Evolutionary conservation across 2,329 filamentous ascomycete genomes (phyloP), one percentile per base, ranked within the genome.

Genomic region (Aspergillus texensis): DNA sequence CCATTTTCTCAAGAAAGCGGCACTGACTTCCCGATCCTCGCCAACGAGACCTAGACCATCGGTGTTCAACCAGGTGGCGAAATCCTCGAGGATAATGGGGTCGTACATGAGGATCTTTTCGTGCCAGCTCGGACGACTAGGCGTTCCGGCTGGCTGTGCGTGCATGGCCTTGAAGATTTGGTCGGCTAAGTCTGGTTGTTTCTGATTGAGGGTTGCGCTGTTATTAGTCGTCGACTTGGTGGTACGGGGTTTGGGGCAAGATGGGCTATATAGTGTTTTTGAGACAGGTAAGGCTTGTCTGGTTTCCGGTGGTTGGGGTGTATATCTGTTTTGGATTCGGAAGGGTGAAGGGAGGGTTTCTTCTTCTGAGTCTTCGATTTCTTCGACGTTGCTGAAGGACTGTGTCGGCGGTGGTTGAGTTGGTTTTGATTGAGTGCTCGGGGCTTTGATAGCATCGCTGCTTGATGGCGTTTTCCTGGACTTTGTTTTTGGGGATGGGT

Each of bases 31-130:
- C 10, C 83, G 84, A 67, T 92, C 89, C 70, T 86, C 90, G 0
- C 88, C 88, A 0, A 88, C 84, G 4, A 82, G 81, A 14, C 83
- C 84, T 52, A 94, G 78, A 28, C 88, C 86, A 14, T 90, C 90
- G 4, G 84, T 84, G 69, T 97, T 97, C 19, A 98, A 79, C 91
- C 93, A 98, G 0, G 81, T 79, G 0, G 94, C 86, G 16, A 99
- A 81, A 68, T 97, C 93, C 77, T 98, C 94, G 0, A 97, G 78
- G 1, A 95, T 84, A 50, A 99, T 90, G 0, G 94, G 93, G 71
- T 98, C 94, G 74, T 96, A 98, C 75, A 98, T 87, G 6, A 98
- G 82, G 54, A 99, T 97, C 79, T 93, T 96, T 78, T 98, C 93
- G 70, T 96, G 85, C 92, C 94, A 98, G 2, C 87, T 93, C 3